A percentile compares a stretch with the other conserved stretches of the same genome.
These are phyloP conservation scores for Liquidambar formosana DNA, from an alignment of 164 flowering plant species.

Conservation along the genomic window DNA sequence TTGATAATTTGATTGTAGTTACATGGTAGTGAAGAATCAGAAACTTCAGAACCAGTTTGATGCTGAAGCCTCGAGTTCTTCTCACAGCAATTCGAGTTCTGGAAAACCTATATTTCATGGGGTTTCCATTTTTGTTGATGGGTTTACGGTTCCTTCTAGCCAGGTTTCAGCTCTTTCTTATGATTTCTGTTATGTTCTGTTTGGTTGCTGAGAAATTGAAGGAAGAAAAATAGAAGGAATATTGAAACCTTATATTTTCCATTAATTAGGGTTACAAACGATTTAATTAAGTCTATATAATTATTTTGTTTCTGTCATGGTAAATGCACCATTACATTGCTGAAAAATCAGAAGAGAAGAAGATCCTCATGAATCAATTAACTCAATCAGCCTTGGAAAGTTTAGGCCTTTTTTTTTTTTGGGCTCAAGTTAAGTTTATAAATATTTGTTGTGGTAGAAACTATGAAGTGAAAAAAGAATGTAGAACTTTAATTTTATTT, in stretches of 20 bases:
- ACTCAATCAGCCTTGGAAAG: neutral
- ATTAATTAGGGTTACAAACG: neutral
- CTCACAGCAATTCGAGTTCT: slow-evolving; percentile 33
- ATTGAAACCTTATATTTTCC: neutral
- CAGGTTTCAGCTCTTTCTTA: slow-evolving; percentile 47
- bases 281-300: neutral
- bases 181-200: neutral
- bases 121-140: slow-evolving; percentile 89
- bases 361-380: neutral
- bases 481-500: neutral
- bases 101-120: slow-evolving; percentile 65
- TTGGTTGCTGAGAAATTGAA: neutral
- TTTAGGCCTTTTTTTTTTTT: too few species aligned
- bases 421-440: neutral
- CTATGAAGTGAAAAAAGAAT: neutral
- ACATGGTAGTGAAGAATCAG: slow-evolving; percentile 80
- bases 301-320: neutral
- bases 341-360: neutral
- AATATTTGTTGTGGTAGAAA: neutral
- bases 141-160: slow-evolving; percentile 86
- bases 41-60: slow-evolving; percentile 83
- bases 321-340: neutral
- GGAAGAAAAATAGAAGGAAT: neutral
- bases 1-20: slow-evolving; percentile 43
- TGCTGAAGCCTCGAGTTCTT: slow-evolving; percentile 64